Evolutionary conservation across 2,329 filamentous ascomycete genomes (phyloP).

Genomic region (Aspergillus viridinutans): DNA sequence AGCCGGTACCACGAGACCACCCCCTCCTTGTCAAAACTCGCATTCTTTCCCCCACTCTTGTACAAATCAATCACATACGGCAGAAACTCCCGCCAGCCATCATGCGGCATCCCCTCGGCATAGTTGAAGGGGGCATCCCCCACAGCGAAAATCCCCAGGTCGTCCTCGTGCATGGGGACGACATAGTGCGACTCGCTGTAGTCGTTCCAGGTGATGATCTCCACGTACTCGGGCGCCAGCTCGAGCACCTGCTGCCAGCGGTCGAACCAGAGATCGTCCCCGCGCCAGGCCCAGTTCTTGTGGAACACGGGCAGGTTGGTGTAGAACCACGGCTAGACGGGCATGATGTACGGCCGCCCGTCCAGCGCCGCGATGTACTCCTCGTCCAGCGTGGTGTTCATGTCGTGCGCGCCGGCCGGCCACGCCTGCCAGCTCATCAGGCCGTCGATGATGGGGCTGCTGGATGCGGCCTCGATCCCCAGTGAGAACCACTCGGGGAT

Average conservation of each 20-base stretch:
- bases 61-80: constrained; percentile 36
- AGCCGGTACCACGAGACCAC: constrained; percentile 28
- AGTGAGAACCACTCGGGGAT: constrained; percentile 46
- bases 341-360: constrained; percentile 49
- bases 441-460: constrained; percentile 32
- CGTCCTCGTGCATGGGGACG: constrained; percentile 44
- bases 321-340: constrained; percentile 55
- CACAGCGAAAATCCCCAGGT: constrained; percentile 34
- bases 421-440: constrained; percentile 44
- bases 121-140: constrained; percentile 39
- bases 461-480: constrained; percentile 21
- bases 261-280: constrained; percentile 57
- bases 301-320: constrained; percentile 54
- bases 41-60: constrained; percentile 25
- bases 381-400: constrained; percentile 35
- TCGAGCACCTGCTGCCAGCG: constrained; percentile 55
- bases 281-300: constrained; percentile 62
- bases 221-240: constrained; percentile 49
- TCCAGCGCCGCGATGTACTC: constrained; percentile 35
- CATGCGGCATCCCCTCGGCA: constrained; percentile 25
- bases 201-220: constrained; percentile 60
- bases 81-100: constrained; percentile 28
- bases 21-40: constrained; percentile 20
- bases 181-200: constrained; percentile 60
- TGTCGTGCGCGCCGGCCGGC: constrained; percentile 35